Base-by-base conservation (phyloP, 1,284 basidiomycete species). In the Apiotrichum brassicae region DNA sequence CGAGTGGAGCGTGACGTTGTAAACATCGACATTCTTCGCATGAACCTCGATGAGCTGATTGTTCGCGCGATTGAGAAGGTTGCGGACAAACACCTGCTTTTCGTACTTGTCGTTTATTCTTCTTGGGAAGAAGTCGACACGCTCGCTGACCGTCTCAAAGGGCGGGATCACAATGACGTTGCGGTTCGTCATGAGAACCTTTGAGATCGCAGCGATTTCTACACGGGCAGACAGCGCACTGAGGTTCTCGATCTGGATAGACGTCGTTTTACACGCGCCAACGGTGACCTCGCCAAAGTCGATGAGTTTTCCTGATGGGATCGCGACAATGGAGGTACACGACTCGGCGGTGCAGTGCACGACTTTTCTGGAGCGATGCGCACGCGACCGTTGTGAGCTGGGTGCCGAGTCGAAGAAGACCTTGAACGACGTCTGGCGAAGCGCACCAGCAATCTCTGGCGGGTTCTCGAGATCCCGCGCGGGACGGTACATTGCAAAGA, bases 271-370 rank as follows among this genome's bases (percentile, higher is more conserved):
- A 39, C 68, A 68, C 14, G 76, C 72, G 19, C 76, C 76, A 2
- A 78, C 74, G 19, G 75, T 75, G n/a, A 76, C 75, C 52, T 76
- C 65, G 7, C 76, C 76, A 53, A 77, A 75, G 56, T 78, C 76
- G 48, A 77, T 69, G 42, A 63, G 46, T 42, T 51, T 52, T 9
- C 64, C 66, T 43, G 72, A 55, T 54, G 74, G 43, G 39, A 77
- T 66, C 5, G 50, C 28, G 58, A 78, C 75, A 54, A 76, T 68
- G 2, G 76, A 76, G 12, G 76, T 76, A 59, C 76, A 78, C 3
- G 73, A 75, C 43, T 75, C 62, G 44, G 72, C 68, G 20, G 66
- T 60, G 52, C 75, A 76, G 45, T 67, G 61, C 12, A 57, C 32
- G 14, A 49, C 50, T 45, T 57, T 54, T 28, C 53, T 46, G 16